Evolutionary conservation across 306 rosid genomes (phyloP).

Genomic region (Clitoria ternatea): DNA sequence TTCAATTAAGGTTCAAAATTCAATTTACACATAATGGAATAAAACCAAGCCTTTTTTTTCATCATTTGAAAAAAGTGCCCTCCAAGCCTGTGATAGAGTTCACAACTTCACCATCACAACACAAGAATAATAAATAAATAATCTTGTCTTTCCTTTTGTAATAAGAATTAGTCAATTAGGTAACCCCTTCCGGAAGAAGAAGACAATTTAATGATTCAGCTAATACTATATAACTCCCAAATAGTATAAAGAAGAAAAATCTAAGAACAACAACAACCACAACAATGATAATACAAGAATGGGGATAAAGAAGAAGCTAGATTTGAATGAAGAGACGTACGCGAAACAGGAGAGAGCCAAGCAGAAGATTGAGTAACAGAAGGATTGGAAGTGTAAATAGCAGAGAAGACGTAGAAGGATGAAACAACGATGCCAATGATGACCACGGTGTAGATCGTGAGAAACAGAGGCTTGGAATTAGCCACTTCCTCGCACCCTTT

Average conservation of each 20-base stretch:
- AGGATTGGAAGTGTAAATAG: constrained; percentile 50
- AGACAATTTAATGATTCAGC: not conserved
- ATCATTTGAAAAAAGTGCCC: not conserved
- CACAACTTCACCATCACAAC: not conserved
- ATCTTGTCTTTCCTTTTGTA: not conserved
- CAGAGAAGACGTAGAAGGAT: constrained; percentile 62
- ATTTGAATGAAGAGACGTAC: constrained; percentile 24
- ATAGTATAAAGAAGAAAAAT: not conserved
- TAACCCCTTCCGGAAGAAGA: not conserved
- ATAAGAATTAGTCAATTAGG: constrained; percentile 8
- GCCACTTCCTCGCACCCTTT: constrained; percentile 43
- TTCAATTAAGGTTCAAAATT: constrained; percentile 9
- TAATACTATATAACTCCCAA: constrained; percentile 1
- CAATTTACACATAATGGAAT: not conserved
- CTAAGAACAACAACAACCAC: not conserved
- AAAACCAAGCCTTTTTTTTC: constrained; percentile 7
- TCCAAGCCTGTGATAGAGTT: not conserved
- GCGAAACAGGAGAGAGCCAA: constrained; percentile 38
- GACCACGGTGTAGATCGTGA: constrained; percentile 58
- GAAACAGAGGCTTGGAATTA: constrained; percentile 54
- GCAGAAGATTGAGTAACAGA: constrained; percentile 28
- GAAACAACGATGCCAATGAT: constrained; percentile 58
- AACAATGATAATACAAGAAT: not conserved
- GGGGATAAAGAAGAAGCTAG: constrained; percentile 4
- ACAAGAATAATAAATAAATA: not conserved